Base-by-base conservation (phyloP, 106 monocot genomes). In the Acanthochlamys bracteata region DNA sequence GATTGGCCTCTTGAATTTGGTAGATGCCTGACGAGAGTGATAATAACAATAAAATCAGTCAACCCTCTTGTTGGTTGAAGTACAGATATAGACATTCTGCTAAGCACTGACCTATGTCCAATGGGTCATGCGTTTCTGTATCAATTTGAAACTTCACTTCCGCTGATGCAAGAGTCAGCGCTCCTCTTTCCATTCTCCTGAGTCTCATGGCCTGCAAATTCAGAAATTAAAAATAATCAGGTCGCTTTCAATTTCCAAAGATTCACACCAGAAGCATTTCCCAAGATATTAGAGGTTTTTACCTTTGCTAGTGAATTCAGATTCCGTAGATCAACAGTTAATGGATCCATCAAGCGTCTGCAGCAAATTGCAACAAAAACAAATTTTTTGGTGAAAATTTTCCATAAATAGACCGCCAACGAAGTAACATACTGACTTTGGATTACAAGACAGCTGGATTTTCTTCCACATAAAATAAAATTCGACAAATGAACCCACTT, bases 81-180 rank as follows among this genome's bases (percentile, higher is more conserved):
- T 33, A 33, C 1, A 49, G 17, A 49, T 49, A 10, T 17, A 49
- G 17, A 49, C 7, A 43, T 43, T 13, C 43, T 8, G 41, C 6
- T 16, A 79, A n/a, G n/a, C 22, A 39, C 57, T 16, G 76, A 98
- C 96, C 96, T 69, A 98, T 98, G 62, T 98, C 96, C 61, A 98
- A 74, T 54, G 96, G 96, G 79, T 98, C 96, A 69, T 88, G 96
- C 61, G 96, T 98, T 83, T 98, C 96, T 22, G 91, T 98, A 64
- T 98, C 96, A 74, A 98, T 91, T 67, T 91, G 80, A 65, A 98
- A 98, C 75, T 98, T 98, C 63, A 98, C 96, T 88, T 98, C 96
- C 74, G 96, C 91, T 43, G 96, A 98, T 76, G 96, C 96, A 79
- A 98, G 91, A 66, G 96, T 98, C 52, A 98, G 80, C 21, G 96